Conservation (phyloP, 352 stramenopile species). For the Peronosclerospora sorghi region DNA sequence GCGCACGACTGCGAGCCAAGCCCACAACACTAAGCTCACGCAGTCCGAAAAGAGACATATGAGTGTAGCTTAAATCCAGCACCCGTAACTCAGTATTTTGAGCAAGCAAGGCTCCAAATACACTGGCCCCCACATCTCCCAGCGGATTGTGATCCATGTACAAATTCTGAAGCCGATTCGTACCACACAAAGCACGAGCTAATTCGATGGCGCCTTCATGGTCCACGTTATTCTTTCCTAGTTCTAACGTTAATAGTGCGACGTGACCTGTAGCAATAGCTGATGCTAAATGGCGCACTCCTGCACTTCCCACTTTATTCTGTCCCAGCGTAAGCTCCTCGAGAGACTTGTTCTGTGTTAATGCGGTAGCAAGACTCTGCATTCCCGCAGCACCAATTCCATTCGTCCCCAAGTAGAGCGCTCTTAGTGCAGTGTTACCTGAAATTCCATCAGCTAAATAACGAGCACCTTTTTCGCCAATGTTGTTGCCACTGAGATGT, state of each 20-base stretch:
- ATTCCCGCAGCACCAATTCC: slow-evolving; percentile 60
- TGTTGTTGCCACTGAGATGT: slow-evolving; percentile 77
- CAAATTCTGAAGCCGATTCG: slow-evolving; percentile 53
- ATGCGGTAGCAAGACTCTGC: slow-evolving; percentile 38
- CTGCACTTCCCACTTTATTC: slow-evolving; percentile 57
- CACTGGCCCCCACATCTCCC: slow-evolving; percentile 55
- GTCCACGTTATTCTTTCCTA: slow-evolving; percentile 71
- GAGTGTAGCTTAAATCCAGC: slow-evolving; percentile 70
- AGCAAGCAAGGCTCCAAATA: slow-evolving; percentile 53
- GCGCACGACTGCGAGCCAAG: slow-evolving; percentile 41
- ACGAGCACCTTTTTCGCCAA: slow-evolving; percentile 56
- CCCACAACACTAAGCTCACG: slow-evolving; percentile 56
- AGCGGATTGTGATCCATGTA: slow-evolving; percentile 82
- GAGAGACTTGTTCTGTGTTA: slow-evolving; percentile 44
- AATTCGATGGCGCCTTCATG: slow-evolving; percentile 53
- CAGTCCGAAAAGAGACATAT: slow-evolving; percentile 66
- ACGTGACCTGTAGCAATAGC: slow-evolving; percentile 46
- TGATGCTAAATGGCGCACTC: slow-evolving; percentile 43
- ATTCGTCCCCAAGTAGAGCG: slow-evolving; percentile 75
- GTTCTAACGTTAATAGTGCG: slow-evolving; percentile 53
- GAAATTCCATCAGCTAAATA: slow-evolving; percentile 41
- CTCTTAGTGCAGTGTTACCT: slow-evolving; percentile 34
- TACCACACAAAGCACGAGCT: slow-evolving; percentile 50
- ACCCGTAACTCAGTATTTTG: slow-evolving; percentile 65
- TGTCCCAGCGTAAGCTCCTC: slow-evolving; percentile 69